Conservation (phyloP, 2,329 filamentous ascomycete genomes). For the Bimuria novae-zelandiae region DNA sequence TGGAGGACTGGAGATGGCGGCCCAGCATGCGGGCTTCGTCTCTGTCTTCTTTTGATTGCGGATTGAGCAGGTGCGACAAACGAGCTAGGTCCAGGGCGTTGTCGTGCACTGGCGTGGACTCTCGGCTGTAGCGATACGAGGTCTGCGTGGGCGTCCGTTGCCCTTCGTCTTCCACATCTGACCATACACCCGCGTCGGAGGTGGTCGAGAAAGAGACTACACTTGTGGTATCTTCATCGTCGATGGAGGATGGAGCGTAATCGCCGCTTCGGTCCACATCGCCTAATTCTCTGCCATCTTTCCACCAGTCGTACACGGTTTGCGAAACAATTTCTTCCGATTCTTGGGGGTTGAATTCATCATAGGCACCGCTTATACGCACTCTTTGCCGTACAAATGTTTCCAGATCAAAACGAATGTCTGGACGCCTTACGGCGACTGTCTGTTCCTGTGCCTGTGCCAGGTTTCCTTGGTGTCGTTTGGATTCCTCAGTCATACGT, state of each 20-base stretch:
- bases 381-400: slow-evolving; percentile 71
- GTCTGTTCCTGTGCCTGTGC: slow-evolving; percentile 12
- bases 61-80: slow-evolving; percentile 81
- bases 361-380: slow-evolving; percentile 40
- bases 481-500: slow-evolving; percentile 35
- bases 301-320: slow-evolving; percentile 84
- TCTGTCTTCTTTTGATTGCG: slow-evolving; percentile 74
- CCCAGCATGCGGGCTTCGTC: slow-evolving; percentile 82
- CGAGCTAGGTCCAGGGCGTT: slow-evolving; percentile 63
- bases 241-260: slow-evolving; percentile 63
- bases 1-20: slow-evolving; percentile 72
- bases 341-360: slow-evolving; percentile 35
- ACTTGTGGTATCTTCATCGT: slow-evolving; percentile 77
- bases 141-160: slow-evolving; percentile 75
- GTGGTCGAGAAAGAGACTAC: slow-evolving; percentile 70
- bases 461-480: slow-evolving; percentile 14
- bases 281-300: slow-evolving; percentile 82
- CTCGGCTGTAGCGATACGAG: slow-evolving; percentile 55
- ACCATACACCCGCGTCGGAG: slow-evolving; percentile 47
- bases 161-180: slow-evolving; percentile 54
- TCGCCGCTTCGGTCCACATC: slow-evolving; percentile 79
- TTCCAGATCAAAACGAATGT: slow-evolving; percentile 72
- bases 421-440: slow-evolving; percentile 30
- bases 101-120: slow-evolving; percentile 59
- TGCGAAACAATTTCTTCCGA: slow-evolving; percentile 70